These are phyloP conservation scores for Heritiera fomes DNA, from an alignment of 345 rosid genomes.

Conservation along the genomic window DNA sequence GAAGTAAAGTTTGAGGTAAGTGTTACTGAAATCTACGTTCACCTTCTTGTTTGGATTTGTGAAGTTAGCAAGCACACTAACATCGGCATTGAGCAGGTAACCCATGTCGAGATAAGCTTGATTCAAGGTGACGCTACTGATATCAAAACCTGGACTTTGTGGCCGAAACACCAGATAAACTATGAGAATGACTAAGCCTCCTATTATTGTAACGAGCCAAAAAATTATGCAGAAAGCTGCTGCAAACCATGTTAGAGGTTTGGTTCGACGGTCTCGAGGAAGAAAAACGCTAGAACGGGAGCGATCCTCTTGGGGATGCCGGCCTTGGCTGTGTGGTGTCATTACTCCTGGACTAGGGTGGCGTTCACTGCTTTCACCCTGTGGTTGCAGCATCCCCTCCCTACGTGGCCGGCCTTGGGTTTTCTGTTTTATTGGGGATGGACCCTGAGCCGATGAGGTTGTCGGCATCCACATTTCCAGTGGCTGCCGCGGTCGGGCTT, in stretches of 20 bases:
- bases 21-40: constrained; percentile 62
- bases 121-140: constrained; percentile 66
- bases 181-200: constrained; percentile 65
- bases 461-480: no score
- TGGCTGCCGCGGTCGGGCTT: no score
- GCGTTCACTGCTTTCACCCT: not conserved
- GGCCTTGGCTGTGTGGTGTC: not conserved
- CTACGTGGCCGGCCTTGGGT: no score
- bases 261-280: constrained; percentile 28
- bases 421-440: no score
- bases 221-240: constrained; percentile 66
- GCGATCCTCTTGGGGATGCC: not conserved
- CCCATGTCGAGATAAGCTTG: constrained; percentile 76
- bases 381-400: not conserved
- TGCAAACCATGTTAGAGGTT: constrained; percentile 40
- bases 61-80: constrained; percentile 71
- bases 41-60: constrained; percentile 85
- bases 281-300: no score
- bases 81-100: constrained; percentile 64
- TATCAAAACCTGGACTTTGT: constrained; percentile 56
- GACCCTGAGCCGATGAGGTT: no score
- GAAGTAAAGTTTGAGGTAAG: constrained; percentile 56
- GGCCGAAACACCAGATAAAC: constrained; percentile 84
- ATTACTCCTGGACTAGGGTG: constrained; percentile 2
- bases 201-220: constrained; percentile 49